Evolutionary conservation across 2,329 filamentous ascomycete genomes (phyloP), one percentile per base, ranked within the genome.

Genomic region (Epicoccum nigrum): DNA sequence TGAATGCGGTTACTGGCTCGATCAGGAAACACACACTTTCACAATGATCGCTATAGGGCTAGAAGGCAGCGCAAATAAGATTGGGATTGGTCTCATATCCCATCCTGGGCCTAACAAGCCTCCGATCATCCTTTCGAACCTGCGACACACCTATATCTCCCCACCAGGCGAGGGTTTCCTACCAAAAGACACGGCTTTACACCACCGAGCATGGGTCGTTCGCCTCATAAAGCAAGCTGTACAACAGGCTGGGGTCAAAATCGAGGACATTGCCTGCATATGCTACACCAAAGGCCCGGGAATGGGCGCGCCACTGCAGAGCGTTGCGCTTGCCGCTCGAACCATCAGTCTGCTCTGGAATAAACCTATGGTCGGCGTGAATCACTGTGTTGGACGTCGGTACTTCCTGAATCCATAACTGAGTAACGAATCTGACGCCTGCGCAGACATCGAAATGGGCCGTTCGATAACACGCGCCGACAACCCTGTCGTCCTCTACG

Each of bases 31-130:
- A 41, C 43, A 40, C 41, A 44, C 46, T 34, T 19, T 30, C 54
- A 73, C 53, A 43, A 86, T 86, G 79, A 87, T 89, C 62, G 83
- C 86, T 23, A 81, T 90, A 65, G 87, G 87, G 17, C 82, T 90
- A 71, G 94, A 99, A 80, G 93, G 94, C 73, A 96, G 91, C 50
- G 94, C 94, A 76, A 99, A 99, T 81, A 99, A 99, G 77, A 86
- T 99, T 44, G 94, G 93, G 62, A 88, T 97, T 51, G 94, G 94
- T 68, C 81, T 99, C 51, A 96, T 99, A 72, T 83, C 86, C 19
- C 94, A 97, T 78, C 81, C 86, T 3, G 65, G 77, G 56, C 68
- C 77, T 7, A 69, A 70, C 48, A 65, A 72, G 35, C 49, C 76
- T 64, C 74, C 77, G 21, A 77, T 80, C 53, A 71, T 99, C 70